These are phyloP conservation scores for Aspergillus pseudonomiae DNA, from an alignment of 2,329 filamentous ascomycete genomes.

Conservation along the genomic window DNA sequence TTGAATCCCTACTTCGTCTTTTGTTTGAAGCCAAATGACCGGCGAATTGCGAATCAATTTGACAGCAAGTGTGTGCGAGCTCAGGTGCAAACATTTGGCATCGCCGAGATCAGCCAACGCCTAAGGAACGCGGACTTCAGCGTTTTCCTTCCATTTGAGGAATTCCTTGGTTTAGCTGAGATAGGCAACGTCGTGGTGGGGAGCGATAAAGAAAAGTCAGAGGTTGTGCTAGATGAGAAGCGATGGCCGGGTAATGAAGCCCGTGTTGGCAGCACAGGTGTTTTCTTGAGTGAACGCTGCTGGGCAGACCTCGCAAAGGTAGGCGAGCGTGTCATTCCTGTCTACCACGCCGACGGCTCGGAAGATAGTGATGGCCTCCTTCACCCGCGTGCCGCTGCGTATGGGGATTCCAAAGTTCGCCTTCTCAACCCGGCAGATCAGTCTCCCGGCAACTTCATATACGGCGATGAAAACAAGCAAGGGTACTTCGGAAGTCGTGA, in stretches of 20 bases:
- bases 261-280: conserved; percentile 83
- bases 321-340: conserved; percentile 61
- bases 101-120: conserved; percentile 94
- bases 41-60: conserved; percentile 96
- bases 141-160: conserved; percentile 90
- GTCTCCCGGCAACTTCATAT: conserved; percentile 64
- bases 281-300: conserved; percentile 93
- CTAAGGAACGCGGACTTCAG: conserved; percentile 93
- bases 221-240: conserved; percentile 88
- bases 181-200: conserved; percentile 83
- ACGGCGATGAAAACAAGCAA: conserved; percentile 73
- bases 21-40: conserved; percentile 95
- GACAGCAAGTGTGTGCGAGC: conserved; percentile 97
- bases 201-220: conserved; percentile 87
- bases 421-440: conserved; percentile 53
- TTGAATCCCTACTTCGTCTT: conserved; percentile 96
- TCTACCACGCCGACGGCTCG: conserved; percentile 62
- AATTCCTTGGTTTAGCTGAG: conserved; percentile 89
- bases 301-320: conserved; percentile 89
- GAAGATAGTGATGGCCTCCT: conserved; percentile 64
- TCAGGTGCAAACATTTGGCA: conserved; percentile 92
- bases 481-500: conserved; percentile 82
- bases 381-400: conserved; percentile 46
- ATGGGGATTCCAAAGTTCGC: conserved; percentile 57
- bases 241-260: conserved; percentile 93